Conservation (phyloP, 2,329 filamentous ascomycete genomes). For the Penicillium sclerotigenum region DNA sequence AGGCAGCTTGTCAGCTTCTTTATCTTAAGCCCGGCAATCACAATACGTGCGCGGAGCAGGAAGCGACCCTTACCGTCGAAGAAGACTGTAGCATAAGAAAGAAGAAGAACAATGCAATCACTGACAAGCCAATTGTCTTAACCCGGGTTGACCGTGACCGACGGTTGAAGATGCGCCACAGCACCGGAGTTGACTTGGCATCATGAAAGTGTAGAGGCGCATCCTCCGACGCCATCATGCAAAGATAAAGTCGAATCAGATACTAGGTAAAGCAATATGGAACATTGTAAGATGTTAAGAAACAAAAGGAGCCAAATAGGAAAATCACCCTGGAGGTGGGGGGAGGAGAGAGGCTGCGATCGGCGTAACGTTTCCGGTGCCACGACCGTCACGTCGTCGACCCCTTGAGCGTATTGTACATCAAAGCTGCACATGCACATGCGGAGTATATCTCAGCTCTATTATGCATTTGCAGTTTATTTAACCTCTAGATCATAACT, state of each 20-base stretch:
- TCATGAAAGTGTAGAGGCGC: slow-evolving; percentile 25
- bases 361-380: slow-evolving; percentile 10
- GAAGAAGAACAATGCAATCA: slow-evolving; percentile 25
- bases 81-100: slow-evolving; percentile 21
- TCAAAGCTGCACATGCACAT: not conserved
- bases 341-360: slow-evolving; percentile 9
- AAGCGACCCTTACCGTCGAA: slow-evolving; percentile 19
- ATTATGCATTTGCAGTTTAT: not conserved
- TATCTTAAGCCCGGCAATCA: not conserved
- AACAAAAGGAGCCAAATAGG: not conserved
- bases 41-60: not conserved
- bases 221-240: slow-evolving; percentile 28
- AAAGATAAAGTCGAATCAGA: not conserved
- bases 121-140: slow-evolving; percentile 22
- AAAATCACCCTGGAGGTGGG: slow-evolving; percentile 15
- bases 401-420: not conserved
- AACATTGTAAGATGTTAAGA: slow-evolving; percentile 1
- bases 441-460: not conserved
- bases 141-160: slow-evolving; percentile 28
- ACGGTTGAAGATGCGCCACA: slow-evolving; percentile 27
- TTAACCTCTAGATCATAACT: not conserved
- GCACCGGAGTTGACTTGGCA: slow-evolving; percentile 23
- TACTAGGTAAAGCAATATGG: not conserved
- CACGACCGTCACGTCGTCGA: not conserved
- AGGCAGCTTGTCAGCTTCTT: slow-evolving; percentile 6